Percentiles rank a stretch among this genome's conserved stretches.
These are phyloP conservation scores for Ceratobasidium sp. DNA, from an alignment of 1,284 basidiomycete species.

Conservation along the genomic window DNA sequence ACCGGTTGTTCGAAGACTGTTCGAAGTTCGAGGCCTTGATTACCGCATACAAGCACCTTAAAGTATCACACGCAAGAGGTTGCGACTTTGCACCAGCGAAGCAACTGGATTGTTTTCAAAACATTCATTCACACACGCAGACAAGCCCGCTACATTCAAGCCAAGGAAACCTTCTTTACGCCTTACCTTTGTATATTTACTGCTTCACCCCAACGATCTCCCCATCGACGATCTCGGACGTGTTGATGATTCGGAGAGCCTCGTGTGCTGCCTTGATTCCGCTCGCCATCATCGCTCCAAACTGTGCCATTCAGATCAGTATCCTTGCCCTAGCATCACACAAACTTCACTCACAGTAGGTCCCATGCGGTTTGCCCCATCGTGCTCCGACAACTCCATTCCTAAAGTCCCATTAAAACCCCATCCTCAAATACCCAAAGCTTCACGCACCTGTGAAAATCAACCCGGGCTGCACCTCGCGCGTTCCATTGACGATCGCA, in stretches of 20 bases:
- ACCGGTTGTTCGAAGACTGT: no score
- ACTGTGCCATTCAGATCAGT: slow-evolving; percentile 50
- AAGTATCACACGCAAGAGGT: no score
- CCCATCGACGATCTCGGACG: slow-evolving; percentile 69
- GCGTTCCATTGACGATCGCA: slow-evolving; percentile 78
- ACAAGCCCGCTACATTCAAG: no score
- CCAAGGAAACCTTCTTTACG: no score
- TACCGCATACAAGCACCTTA: no score
- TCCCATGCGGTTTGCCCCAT: slow-evolving; percentile 84
- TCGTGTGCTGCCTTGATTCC: slow-evolving; percentile 83
- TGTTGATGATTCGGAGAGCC: slow-evolving; percentile 71
- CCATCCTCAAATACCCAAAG: slow-evolving; percentile 7
- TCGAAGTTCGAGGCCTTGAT: no score
- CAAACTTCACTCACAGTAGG: slow-evolving; percentile 60
- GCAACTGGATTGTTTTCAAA: no score
- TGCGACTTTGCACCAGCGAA: no score
- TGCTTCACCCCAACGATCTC: slow-evolving; percentile 63
- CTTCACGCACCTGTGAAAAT: slow-evolving; percentile 69
- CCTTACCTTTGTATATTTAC: neutral
- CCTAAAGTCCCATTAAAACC: slow-evolving; percentile 56
- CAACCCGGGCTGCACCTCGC: slow-evolving; percentile 82
- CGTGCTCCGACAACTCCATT: slow-evolving; percentile 87
- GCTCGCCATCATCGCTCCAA: slow-evolving; percentile 83
- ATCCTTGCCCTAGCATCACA: neutral
- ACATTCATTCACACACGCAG: no score